phyloP scores from a whole-genome alignment of 2,329 filamentous ascomycete genomes.

The Sarocladium strictum region DNA sequence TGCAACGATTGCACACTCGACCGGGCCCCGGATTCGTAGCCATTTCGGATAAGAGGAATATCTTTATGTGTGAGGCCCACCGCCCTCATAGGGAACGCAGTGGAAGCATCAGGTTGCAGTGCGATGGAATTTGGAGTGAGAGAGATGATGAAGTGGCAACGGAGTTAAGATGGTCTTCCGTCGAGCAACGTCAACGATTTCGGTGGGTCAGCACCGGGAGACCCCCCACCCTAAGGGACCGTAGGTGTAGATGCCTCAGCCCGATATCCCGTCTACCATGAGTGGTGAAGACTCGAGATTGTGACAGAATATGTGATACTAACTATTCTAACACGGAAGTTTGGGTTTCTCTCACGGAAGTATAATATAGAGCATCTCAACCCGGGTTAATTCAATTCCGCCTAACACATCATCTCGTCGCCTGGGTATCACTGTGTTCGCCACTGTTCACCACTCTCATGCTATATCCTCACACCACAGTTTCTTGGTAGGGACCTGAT shows the following conservation, averaged over 20 bases:
- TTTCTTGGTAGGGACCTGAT: neutral
- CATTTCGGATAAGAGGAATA: neutral
- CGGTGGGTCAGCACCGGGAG: neutral
- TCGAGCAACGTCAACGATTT: conserved; percentile 8
- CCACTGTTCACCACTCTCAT: neutral
- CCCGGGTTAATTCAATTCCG: too few relatives aligned
- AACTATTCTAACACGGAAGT: too few relatives aligned
- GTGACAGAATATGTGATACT: too few relatives aligned
- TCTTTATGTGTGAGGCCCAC: neutral
- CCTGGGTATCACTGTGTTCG: neutral
- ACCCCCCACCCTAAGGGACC: neutral
- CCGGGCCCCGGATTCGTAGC: neutral
- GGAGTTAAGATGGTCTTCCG: neutral
- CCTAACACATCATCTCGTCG: neutral
- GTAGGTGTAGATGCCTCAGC: neutral
- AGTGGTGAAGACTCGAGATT: too few relatives aligned
- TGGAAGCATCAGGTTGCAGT: neutral
- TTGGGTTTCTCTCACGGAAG: too few relatives aligned
- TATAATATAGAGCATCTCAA: too few relatives aligned
- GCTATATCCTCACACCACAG: too few relatives aligned
- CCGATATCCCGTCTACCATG: neutral
- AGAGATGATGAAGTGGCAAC: neutral
- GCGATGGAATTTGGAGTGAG: neutral
- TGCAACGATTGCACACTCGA: neutral
- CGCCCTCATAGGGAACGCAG: neutral